Base-by-base conservation (phyloP, 1,284 basidiomycete species). In the Fomitiporia mediterranea region DNA sequence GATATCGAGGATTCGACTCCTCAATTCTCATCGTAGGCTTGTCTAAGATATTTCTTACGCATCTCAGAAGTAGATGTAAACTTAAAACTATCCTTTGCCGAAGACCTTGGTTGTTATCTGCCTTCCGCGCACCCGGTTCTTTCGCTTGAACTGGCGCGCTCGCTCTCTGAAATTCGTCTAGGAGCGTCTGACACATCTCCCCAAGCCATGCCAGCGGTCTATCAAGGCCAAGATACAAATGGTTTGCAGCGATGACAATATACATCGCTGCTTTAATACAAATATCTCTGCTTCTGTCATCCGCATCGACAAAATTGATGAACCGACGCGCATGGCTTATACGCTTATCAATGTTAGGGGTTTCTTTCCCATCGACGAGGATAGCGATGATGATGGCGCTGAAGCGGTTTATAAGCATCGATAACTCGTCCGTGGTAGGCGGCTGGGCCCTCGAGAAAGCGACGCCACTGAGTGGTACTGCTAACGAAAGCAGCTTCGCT, bases 401-500 rank as follows among this genome's bases (percentile, higher is more conserved):
- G 65, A 93, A 87, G 25, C 95, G 86, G 69, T 98, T 98, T 69
- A 89, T 86, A 9, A 98, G 76, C 75, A 87, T 86, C 0, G 91
- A 90, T 1, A 92, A 75, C 52, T 91, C 83, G 30, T 80, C 73
- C 2, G 68, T 62, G 0, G 76, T 75, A 0, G 84, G 82, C 3
- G 83, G 75, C 15, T 72, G 67, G 28, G 74, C 70, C 51, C 82
- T 79, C 13, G 79, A 79, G 68, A 87, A 88, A 1, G 82, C 75
- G 2, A 94, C 77, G 7, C 80, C 74, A 2, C 86, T 81, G 19
- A 94, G 80, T 0, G 95, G 92, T 8, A 88, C 81, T 21, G 87
- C 81, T 32, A 91, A 74, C n/a, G 89, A 85, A 43, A 94, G 75
- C 13, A 97, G 72, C 62, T 92, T 86, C 63, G 82, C 87, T 39